Evolutionary conservation across 2,329 filamentous ascomycete genomes (phyloP), one percentile per base, ranked within the genome.

Genomic region (Trichoderma simmonsii): DNA sequence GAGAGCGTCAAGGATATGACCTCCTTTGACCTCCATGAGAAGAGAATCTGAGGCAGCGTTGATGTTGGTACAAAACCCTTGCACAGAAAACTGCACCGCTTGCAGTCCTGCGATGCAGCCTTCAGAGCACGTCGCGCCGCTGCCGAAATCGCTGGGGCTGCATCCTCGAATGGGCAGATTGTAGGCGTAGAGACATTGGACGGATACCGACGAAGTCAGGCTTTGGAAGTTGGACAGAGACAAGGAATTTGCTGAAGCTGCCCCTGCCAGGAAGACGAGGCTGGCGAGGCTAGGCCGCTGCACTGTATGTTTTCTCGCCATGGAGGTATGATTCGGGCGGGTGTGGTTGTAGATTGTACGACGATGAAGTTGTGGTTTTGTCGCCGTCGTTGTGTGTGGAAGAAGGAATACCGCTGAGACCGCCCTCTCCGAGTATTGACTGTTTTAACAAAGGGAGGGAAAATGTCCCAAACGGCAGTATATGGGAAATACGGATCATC

Each of bases 181-280:
- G 77, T 86, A 86, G 39, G 82, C 83, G 48, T 80, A 75, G 15
- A 81, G 77, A 74, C 85, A 86, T 56, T 74, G 75, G 43, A 82
- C 70, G 0, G 83, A 77, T 5, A 79, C 75, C n/a, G 79, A 73
- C 12, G 80, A 77, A n/a, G 79, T 77, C 70, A 86, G 79, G 56
- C 80, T 77, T 70, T 85, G 79, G 70, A 86, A 83, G 74, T 80
- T 80, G 60, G 82, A 80, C 32, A 86, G 79, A 4, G 75, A 77
- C n/a, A 80, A 66, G 1, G 73, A 74, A n/a, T 70, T 60, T 57
- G 72, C 78, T 7, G 78, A 79, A 6, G 74, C 76, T 2, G 73
- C 71, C 6, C 75, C 72, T 56, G 75, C 76, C 21, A 54, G 12
- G 65, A 77, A 61, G 11, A 77, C 30, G 43, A 71, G 51, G 60